Conservation (phyloP, 305 asterid genomes). For the Solanum chacoense region DNA sequence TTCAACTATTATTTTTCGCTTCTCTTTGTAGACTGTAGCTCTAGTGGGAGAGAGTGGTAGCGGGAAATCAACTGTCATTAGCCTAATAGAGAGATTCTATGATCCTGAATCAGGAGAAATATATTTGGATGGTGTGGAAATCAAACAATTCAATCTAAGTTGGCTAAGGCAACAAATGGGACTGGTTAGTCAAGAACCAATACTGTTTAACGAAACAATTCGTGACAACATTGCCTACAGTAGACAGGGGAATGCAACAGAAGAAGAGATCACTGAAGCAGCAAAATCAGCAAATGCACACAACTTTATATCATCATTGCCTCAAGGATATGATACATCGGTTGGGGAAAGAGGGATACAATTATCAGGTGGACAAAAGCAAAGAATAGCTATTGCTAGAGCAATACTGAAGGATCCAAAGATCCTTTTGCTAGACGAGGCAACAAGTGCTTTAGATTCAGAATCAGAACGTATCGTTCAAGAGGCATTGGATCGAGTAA, state of each 20-base stretch:
- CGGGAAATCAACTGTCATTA: slow-evolving; percentile 81
- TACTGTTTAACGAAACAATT: slow-evolving; percentile 47
- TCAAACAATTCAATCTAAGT: slow-evolving; percentile 47
- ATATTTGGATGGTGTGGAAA: slow-evolving; percentile 61
- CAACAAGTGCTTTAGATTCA: not conserved
- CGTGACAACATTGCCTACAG: slow-evolving; percentile 3
- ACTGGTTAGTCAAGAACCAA: slow-evolving; percentile 84
- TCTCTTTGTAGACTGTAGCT: slow-evolving; percentile 43
- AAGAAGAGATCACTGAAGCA: not conserved
- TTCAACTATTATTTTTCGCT: not conserved
- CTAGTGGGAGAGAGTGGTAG: slow-evolving; percentile 95
- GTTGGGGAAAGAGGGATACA: slow-evolving; percentile 7
- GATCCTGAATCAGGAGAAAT: slow-evolving; percentile 66
- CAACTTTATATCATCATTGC: not conserved
- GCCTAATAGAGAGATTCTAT: slow-evolving; percentile 68
- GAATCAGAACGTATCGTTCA: not conserved
- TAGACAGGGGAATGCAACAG: not conserved
- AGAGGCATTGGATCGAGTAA: not conserved
- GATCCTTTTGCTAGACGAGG: slow-evolving; percentile 2
- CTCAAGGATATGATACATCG: not conserved
- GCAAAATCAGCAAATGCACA: slow-evolving; percentile 2
- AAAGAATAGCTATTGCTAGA: slow-evolving; percentile 2
- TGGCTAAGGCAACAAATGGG: slow-evolving; percentile 93
- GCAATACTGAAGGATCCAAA: not conserved
- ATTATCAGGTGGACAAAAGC: slow-evolving; percentile 3